phyloP scores from a whole-genome alignment of 2,329 filamentous ascomycete genomes.

The Scytalidium sp. region DNA sequence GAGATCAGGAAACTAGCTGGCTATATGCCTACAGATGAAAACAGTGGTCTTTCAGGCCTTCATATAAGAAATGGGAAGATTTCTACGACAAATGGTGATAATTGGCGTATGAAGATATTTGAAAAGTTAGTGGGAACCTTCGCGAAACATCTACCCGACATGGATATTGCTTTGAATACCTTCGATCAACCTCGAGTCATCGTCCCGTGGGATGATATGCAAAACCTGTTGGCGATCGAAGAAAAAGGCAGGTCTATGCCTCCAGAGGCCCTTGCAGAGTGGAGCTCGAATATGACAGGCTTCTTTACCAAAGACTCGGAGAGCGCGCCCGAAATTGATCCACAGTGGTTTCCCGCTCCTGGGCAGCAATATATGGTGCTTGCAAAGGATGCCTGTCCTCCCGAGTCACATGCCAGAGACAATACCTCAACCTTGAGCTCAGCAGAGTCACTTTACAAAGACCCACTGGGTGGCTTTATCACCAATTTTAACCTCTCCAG shows the following conservation, averaged over 20 bases:
- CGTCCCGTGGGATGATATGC: constrained; percentile 55
- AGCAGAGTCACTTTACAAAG: constrained; percentile 36
- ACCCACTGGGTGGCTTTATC: constrained; percentile 47
- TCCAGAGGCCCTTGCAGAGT: constrained; percentile 37
- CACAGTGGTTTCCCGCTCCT: constrained; percentile 24
- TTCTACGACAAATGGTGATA: constrained; percentile 28
- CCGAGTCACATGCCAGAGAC: constrained; percentile 46
- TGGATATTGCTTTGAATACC: constrained; percentile 65
- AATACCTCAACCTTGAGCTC: constrained; percentile 26
- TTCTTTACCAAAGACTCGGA: constrained; percentile 16
- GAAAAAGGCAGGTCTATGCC: constrained; percentile 39
- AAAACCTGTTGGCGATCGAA: constrained; percentile 47
- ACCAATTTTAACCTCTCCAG: constrained; percentile 56
- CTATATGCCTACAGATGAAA: constrained; percentile 27
- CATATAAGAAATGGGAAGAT: constrained; percentile 29
- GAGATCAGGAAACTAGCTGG: constrained; percentile 39
- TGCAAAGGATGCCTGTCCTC: constrained; percentile 53
- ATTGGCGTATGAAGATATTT: constrained; percentile 40
- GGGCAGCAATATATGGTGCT: constrained; percentile 58
- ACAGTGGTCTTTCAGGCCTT: constrained; percentile 20
- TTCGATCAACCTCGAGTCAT: constrained; percentile 63
- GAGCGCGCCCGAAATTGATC: constrained; percentile 12
- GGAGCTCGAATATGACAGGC: constrained; percentile 38
- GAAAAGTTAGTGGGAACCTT: constrained; percentile 35
- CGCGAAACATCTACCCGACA: constrained; percentile 53